Conservation (phyloP, 257 asterid species). For the Eustoma russellianum region DNA sequence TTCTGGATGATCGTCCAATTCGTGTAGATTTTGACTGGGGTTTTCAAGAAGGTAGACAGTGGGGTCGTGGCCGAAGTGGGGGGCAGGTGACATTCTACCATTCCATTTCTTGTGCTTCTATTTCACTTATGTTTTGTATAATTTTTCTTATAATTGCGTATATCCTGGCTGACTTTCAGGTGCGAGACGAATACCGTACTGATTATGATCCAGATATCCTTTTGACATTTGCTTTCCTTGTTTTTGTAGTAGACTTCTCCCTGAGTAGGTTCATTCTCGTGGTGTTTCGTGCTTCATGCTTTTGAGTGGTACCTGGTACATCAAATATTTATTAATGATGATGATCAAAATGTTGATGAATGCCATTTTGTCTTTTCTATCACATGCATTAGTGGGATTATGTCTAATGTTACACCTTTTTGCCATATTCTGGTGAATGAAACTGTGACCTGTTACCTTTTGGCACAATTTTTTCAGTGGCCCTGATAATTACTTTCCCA, state of each 20-base stretch:
- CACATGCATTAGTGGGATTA: too few relatives aligned
- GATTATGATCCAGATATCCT: constrained; percentile 99
- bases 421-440: too few relatives aligned
- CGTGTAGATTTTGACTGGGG: constrained; percentile 99
- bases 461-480: too few relatives aligned
- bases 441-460: too few relatives aligned
- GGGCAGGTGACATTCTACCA: constrained; percentile 65
- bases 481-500: too few relatives aligned
- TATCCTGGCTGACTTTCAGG: constrained; percentile 45
- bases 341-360: too few relatives aligned
- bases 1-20: constrained; percentile 97
- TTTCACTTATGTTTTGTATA: constrained; percentile 3
- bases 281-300: not conserved
- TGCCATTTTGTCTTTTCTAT: too few relatives aligned
- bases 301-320: too few relatives aligned
- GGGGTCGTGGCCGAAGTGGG: constrained; percentile 99
- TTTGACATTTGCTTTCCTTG: constrained; percentile 1
- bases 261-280: not conserved
- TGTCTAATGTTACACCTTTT: too few relatives aligned
- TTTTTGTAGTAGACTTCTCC: not conserved
- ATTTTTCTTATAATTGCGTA: not conserved
- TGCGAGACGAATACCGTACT: constrained; percentile 97
- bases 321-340: too few relatives aligned
- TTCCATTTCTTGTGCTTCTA: constrained; percentile 2
- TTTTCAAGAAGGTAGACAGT: constrained; percentile 92